phyloP scores from a whole-genome alignment of 2,329 filamentous ascomycete species.

The Cordyceps farinosa region DNA sequence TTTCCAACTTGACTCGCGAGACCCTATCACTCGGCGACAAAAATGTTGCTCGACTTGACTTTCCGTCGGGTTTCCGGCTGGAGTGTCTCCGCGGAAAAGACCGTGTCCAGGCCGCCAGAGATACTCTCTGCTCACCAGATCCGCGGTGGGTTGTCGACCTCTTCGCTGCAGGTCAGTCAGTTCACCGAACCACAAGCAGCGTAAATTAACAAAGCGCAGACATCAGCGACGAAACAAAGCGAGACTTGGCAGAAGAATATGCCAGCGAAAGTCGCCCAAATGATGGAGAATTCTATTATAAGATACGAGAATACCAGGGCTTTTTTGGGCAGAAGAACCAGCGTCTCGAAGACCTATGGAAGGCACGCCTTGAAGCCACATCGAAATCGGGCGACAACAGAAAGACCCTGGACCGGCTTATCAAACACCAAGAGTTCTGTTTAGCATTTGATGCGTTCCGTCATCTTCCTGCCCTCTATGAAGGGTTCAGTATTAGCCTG shows the following conservation, averaged over 20 bases:
- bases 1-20: too few relatives aligned
- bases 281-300: background rate
- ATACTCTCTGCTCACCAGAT: too few relatives aligned
- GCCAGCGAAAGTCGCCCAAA: background rate
- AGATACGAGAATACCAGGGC: background rate
- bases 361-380: background rate
- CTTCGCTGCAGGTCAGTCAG: too few relatives aligned
- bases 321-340: background rate
- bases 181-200: too few relatives aligned
- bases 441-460: background rate
- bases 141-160: too few relatives aligned
- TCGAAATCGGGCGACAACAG: background rate
- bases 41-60: too few relatives aligned
- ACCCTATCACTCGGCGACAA: too few relatives aligned
- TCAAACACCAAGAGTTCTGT: background rate
- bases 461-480: background rate
- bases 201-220: too few relatives aligned
- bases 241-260: background rate
- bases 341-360: background rate
- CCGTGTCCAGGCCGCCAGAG: too few relatives aligned
- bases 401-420: too few relatives aligned
- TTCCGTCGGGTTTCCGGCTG: too few relatives aligned
- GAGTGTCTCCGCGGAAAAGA: too few relatives aligned
- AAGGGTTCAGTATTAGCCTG: background rate
- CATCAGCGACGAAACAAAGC: background rate